Base-by-base conservation (phyloP, 345 rosid genomes). In the Melaleuca quinquenervia region DNA sequence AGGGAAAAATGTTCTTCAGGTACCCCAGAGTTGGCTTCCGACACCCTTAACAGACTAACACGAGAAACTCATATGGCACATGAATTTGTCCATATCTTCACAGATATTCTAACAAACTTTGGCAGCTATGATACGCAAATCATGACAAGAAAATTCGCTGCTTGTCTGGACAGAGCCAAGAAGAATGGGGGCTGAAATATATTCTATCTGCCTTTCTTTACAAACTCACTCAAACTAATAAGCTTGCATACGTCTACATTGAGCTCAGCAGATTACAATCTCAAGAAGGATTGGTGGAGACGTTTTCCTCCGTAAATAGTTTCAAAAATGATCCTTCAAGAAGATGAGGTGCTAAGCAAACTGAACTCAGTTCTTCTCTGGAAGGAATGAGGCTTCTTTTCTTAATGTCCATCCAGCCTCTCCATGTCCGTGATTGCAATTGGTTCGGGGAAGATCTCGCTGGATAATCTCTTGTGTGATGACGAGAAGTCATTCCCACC, bases 381-480 rank as follows among this genome's bases (percentile, higher is more conserved):
- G 48, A 70, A 70, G 45, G 78, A 70, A 32, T 70, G 48, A 70
- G 58, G 49, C 41, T 16, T 52, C 45, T 29, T 85, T 56, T 53
- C 54, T 58, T 84, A 86, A 53, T 85, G 86, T 84, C 60, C 86
- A 83, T 88, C 93, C 76, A 85, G 87, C 84, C 90, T 89, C 90
- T 92, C 94, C 84, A 75, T 70, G 58, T 91, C 94, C 50, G 84
- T 89, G 50, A 64, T 89, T 32, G 90, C 89, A 5, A 87, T 50
- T 5, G 96, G 96, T 88, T 92, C 95, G 1, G 96, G 97, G 86
- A 89, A 93, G 62, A 93, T 91, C 86, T 94, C 96, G 83, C 84
- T 92, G 12, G 97, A 93, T 53, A 84, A 87, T 90, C 94, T 90
- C 87, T 92, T 93, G 64, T 83, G 85, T 7, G 94, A 93, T 18